Evolutionary conservation across 2,329 filamentous ascomycete species (phyloP).

Genomic region (Fusarium avenaceum): DNA sequence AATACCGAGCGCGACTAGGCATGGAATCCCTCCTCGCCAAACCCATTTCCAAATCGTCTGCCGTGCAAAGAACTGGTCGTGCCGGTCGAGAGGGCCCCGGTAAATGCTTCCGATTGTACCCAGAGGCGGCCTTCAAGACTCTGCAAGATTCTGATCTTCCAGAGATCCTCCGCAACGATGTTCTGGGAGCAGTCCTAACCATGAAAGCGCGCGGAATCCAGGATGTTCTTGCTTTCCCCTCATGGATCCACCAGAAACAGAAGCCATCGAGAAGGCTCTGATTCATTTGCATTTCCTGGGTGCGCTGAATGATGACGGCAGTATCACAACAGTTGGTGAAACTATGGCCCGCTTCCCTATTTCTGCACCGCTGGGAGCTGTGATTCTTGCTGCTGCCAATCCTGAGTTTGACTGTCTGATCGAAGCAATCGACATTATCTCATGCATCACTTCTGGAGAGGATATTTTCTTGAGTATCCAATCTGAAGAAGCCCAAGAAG

Average conservation of each 20-base stretch:
- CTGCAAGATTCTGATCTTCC: constrained; percentile 83
- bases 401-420: constrained; percentile 79
- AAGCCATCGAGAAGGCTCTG: constrained; percentile 85
- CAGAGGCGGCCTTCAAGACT: constrained; percentile 77
- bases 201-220: constrained; percentile 93
- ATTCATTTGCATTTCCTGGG: constrained; percentile 83
- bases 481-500: constrained; percentile 68
- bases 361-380: constrained; percentile 82
- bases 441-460: constrained; percentile 72
- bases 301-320: constrained; percentile 78
- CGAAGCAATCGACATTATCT: constrained; percentile 87
- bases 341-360: constrained; percentile 88
- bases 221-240: constrained; percentile 88
- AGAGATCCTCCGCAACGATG: constrained; percentile 91
- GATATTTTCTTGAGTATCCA: constrained; percentile 73
- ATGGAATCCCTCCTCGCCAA: constrained; percentile 93
- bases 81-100: constrained; percentile 93
- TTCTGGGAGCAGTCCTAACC: constrained; percentile 86
- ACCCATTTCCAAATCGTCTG: constrained; percentile 92
- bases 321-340: constrained; percentile 79
- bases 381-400: constrained; percentile 82
- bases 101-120: constrained; percentile 91
- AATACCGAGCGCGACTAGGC: constrained; percentile 85
- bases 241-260: constrained; percentile 82
- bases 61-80: constrained; percentile 90